phyloP scores from a whole-genome alignment of 306 rosid species.

The Quercus suber region DNA sequence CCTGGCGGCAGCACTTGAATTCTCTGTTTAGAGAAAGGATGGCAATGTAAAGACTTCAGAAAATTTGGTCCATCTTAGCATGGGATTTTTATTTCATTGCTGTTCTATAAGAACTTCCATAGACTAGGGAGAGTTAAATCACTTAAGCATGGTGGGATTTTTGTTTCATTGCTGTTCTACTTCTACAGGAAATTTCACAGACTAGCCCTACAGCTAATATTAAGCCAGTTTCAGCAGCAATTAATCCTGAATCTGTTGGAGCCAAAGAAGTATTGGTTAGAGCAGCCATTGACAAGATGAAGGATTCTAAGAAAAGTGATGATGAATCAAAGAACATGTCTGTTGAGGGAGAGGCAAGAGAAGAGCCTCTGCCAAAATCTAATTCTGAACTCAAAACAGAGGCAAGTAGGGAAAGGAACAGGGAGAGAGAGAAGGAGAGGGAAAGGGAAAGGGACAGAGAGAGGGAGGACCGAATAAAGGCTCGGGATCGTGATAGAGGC shows the following conservation, averaged over 20 bases:
- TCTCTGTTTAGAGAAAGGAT: conserved; percentile 14
- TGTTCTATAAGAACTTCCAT: conserved; percentile 54
- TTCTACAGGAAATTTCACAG: conserved; percentile 56
- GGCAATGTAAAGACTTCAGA: background rate
- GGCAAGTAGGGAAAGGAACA: conserved; percentile 46
- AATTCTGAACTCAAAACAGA: conserved; percentile 62
- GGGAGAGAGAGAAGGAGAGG: conserved; percentile 50
- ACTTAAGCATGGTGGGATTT: no score
- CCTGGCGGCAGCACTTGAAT: conserved; percentile 2
- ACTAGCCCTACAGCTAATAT: conserved; percentile 50
- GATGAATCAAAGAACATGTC: conserved; percentile 59
- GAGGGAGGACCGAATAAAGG: conserved; percentile 59
- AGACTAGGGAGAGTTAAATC: conserved; percentile 19
- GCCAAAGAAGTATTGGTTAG: conserved; percentile 49
- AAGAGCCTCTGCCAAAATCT: conserved; percentile 50
- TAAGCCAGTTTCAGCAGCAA: conserved; percentile 41
- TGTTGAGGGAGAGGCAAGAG: conserved; percentile 53
- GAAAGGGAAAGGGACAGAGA: conserved; percentile 44
- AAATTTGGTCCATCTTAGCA: background rate
- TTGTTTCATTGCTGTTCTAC: no score
- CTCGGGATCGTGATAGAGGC: conserved; percentile 77
- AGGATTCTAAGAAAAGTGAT: conserved; percentile 56
- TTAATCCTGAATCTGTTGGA: conserved; percentile 41
- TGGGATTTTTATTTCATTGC: background rate
- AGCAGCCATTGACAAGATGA: conserved; percentile 53